Percentiles rank a stretch among this genome's conserved stretches.
phyloP scores from a whole-genome alignment of 805 yeast species.

The Barnettozyma sucrosica region DNA sequence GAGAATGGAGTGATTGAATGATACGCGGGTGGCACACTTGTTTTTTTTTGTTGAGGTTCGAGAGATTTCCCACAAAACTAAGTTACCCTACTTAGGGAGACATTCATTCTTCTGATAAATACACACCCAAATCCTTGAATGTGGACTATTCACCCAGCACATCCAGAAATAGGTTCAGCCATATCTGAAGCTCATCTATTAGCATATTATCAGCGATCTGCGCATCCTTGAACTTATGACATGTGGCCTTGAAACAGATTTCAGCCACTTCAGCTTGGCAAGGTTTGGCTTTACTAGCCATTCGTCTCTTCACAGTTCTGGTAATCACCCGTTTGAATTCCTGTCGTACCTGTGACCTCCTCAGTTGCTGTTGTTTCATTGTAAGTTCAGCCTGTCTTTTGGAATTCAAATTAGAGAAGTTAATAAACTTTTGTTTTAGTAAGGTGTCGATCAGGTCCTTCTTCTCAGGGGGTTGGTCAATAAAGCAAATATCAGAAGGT shows the following conservation, averaged over 20 bases:
- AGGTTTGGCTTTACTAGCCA: constrained; percentile 12
- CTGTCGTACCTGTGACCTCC: constrained; percentile 13
- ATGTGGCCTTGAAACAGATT: constrained; percentile 21
- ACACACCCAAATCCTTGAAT: neutral
- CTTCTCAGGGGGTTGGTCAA: constrained; percentile 17
- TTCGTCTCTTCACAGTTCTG: constrained; percentile 12
- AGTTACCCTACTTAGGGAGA: no score
- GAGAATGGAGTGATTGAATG: neutral
- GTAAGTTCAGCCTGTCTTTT: constrained; percentile 16
- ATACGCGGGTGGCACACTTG: neutral
- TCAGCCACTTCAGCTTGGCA: constrained; percentile 23
- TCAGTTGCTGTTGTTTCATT: constrained; percentile 18
- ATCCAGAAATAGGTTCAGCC: constrained; percentile 17
- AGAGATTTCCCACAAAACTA: neutral
- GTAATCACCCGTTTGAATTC: constrained; percentile 16
- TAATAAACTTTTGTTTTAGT: constrained; percentile 13
- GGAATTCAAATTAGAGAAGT: constrained; percentile 14
- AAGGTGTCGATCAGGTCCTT: constrained; percentile 23
- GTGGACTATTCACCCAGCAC: constrained; percentile 12
- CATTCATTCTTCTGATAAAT: no score
- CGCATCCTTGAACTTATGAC: constrained; percentile 16
- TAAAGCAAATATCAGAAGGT: constrained; percentile 10
- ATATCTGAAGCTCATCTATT: constrained; percentile 13
- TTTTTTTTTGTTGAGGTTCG: neutral
- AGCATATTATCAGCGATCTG: constrained; percentile 8